Percentiles rank a stretch among this genome's conserved stretches.
phyloP scores from a whole-genome alignment of 2,329 filamentous ascomycete genomes.

The Ramularia collo-cygni region DNA sequence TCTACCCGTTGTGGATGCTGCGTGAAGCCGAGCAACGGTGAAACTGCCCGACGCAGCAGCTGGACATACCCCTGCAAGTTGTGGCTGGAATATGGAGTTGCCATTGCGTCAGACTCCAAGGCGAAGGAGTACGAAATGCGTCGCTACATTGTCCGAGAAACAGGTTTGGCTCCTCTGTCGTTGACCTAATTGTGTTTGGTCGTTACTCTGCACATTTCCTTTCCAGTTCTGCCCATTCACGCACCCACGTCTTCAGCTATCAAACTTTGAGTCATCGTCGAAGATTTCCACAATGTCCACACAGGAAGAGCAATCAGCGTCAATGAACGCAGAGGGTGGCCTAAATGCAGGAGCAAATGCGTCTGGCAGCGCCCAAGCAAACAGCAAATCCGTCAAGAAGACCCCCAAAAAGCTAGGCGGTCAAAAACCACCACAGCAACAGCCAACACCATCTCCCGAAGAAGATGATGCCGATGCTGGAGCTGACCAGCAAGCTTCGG shows the following conservation, averaged over 20 bases:
- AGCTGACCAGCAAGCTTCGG: slow-evolving; percentile 31
- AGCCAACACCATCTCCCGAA: slow-evolving; percentile 41
- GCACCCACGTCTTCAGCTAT: not conserved
- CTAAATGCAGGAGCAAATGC: slow-evolving; percentile 25
- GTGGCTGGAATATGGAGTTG: slow-evolving; percentile 17
- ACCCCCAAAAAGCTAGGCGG: slow-evolving; percentile 45
- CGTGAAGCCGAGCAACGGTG: too few relatives aligned
- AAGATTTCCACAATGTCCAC: slow-evolving; percentile 16
- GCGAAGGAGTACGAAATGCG: slow-evolving; percentile 11
- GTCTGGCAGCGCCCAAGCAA: slow-evolving; percentile 24
- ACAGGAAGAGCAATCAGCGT: slow-evolving; percentile 19
- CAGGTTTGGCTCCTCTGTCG: slow-evolving; percentile 18
- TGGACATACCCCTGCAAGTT: slow-evolving; percentile 15
- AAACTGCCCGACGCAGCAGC: slow-evolving; percentile 1
- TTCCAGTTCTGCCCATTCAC: slow-evolving; percentile 1
- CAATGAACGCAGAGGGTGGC: slow-evolving; percentile 21
- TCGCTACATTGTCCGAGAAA: slow-evolving; percentile 13
- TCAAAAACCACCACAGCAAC: slow-evolving; percentile 41
- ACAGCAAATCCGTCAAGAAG: slow-evolving; percentile 38
- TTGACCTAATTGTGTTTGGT: slow-evolving; percentile 10
- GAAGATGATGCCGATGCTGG: slow-evolving; percentile 39
- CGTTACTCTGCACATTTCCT: slow-evolving; percentile 5
- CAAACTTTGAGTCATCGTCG: slow-evolving; percentile 3
- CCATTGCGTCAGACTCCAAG: slow-evolving; percentile 19
- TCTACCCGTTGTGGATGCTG: too few relatives aligned